These are phyloP conservation scores for Penicillium arizonense DNA, from an alignment of 495 filamentous ascomycete genomes.

Conservation along the genomic window DNA sequence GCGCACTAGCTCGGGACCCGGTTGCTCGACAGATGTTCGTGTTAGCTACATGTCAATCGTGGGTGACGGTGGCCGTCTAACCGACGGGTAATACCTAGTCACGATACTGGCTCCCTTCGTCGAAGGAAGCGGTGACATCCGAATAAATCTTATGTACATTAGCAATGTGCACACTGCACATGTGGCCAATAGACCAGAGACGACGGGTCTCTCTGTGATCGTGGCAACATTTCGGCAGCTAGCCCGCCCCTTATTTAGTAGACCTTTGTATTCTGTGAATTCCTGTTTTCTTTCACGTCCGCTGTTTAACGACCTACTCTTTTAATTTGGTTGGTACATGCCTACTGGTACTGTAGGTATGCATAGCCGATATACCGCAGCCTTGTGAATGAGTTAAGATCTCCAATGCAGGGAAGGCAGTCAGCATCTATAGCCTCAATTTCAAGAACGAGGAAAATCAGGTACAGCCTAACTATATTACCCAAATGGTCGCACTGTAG, in stretches of 20 bases:
- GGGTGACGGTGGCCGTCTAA: background rate
- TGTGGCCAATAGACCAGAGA: too few relatives aligned
- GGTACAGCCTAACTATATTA: background rate
- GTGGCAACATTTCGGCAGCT: too few relatives aligned
- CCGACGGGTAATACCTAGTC: background rate
- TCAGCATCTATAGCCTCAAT: slow-evolving; percentile 5
- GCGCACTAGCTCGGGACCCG: background rate
- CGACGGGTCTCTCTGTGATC: too few relatives aligned
- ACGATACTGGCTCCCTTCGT: background rate
- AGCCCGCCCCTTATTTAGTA: too few relatives aligned
- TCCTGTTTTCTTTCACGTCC: too few relatives aligned
- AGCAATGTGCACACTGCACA: background rate
- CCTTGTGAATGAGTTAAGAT: background rate
- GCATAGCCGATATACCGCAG: background rate
- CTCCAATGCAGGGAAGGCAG: slow-evolving; percentile 7
- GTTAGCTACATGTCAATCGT: background rate
- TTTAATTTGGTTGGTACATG: too few relatives aligned
- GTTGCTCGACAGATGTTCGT: background rate
- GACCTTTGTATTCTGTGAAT: too few relatives aligned
- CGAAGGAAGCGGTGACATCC: background rate
- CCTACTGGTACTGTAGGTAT: too few relatives aligned
- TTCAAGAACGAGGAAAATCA: background rate
- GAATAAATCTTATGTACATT: background rate
- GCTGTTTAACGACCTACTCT: too few relatives aligned
- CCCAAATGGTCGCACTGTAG: slow-evolving; percentile 1